A percentile compares a stretch with the other conserved stretches of the same genome.
Evolutionary conservation across 2,329 filamentous ascomycete genomes (phyloP).

Genomic region (Diaporthe capsici): DNA sequence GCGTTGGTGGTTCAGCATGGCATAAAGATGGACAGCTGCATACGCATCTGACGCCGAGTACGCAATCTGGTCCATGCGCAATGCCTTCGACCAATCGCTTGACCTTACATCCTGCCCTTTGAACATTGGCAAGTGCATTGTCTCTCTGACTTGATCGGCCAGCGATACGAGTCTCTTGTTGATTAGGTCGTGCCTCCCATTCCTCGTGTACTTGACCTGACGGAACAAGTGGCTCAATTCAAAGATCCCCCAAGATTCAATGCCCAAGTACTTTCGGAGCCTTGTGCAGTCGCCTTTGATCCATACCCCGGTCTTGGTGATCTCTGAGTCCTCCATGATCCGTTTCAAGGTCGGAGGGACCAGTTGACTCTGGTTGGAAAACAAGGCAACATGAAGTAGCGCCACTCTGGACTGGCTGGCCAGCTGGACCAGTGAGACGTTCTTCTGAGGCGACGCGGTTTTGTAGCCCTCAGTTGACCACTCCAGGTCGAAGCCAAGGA

Average conservation of each 20-base stretch:
- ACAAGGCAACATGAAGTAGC: conserved; percentile 84
- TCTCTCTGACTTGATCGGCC: conserved; percentile 77
- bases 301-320: conserved; percentile 83
- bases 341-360: conserved; percentile 78
- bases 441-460: conserved; percentile 69
- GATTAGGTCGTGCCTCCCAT: conserved; percentile 66
- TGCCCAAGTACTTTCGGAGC: conserved; percentile 74
- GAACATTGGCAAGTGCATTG: conserved; percentile 79
- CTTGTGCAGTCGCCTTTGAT: conserved; percentile 81
- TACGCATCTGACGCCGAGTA: conserved; percentile 90
- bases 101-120: conserved; percentile 80
- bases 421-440: conserved; percentile 87
- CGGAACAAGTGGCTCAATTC: conserved; percentile 89
- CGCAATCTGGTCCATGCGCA: conserved; percentile 75
- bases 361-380: conserved; percentile 67
- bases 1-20: conserved; percentile 78
- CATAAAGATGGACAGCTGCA: conserved; percentile 80
- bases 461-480: conserved; percentile 74
- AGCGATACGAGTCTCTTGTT: conserved; percentile 78
- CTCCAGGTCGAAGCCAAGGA: conserved; percentile 93
- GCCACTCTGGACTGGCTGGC: conserved; percentile 83
- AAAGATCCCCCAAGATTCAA: conserved; percentile 77
- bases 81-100: conserved; percentile 78
- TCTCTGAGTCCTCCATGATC: conserved; percentile 78
- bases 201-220: conserved; percentile 76